Percentiles rank a stretch among this genome's conserved stretches.
phyloP scores from a whole-genome alignment of 2,329 filamentous ascomycete species.

The Neopestalotiopsis sp. region DNA sequence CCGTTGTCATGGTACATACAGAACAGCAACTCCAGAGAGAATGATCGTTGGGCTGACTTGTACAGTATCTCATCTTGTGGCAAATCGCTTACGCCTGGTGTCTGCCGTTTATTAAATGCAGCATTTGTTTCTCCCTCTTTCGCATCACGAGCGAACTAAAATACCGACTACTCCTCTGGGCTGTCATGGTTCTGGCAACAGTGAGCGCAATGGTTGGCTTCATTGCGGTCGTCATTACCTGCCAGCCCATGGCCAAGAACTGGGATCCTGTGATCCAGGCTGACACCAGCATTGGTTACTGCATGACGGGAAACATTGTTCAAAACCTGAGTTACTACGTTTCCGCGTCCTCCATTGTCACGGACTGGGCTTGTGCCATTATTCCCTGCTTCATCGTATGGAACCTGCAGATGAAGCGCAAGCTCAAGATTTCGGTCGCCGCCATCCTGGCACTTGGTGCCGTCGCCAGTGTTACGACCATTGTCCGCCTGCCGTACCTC shows the following conservation, averaged over 20 bases:
- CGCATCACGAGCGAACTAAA: conserved; percentile 3
- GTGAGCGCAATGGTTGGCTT: conserved; percentile 11
- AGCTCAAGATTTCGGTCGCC: conserved; percentile 10
- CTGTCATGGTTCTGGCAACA: conserved; percentile 4
- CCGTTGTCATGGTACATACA: conserved; percentile 3
- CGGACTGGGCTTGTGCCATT: conserved; percentile 18
- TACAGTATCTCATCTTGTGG: conserved; percentile 2
- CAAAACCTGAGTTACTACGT: conserved; percentile 13
- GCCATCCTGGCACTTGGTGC: conserved; percentile 24
- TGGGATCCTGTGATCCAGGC: conserved; percentile 6
- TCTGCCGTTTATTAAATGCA: conserved; percentile 15
- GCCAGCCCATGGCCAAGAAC: conserved; percentile 9
- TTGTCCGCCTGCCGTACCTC: conserved; percentile 14
- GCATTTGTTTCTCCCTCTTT: conserved; percentile 14
- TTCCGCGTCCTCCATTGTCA: conserved; percentile 14
- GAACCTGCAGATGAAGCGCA: conserved; percentile 16
- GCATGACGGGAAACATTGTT: neutral
- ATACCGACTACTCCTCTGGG: neutral
- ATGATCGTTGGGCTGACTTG: neutral
- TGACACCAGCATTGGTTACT: neutral
- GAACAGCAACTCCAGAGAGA: neutral
- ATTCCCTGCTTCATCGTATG: conserved; percentile 16
- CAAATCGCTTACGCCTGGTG: conserved; percentile 10
- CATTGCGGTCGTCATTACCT: conserved; percentile 12
- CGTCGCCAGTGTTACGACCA: conserved; percentile 13